Conservation (phyloP, 2,329 filamentous ascomycete genomes). For the Fusarium scirpi region DNA sequence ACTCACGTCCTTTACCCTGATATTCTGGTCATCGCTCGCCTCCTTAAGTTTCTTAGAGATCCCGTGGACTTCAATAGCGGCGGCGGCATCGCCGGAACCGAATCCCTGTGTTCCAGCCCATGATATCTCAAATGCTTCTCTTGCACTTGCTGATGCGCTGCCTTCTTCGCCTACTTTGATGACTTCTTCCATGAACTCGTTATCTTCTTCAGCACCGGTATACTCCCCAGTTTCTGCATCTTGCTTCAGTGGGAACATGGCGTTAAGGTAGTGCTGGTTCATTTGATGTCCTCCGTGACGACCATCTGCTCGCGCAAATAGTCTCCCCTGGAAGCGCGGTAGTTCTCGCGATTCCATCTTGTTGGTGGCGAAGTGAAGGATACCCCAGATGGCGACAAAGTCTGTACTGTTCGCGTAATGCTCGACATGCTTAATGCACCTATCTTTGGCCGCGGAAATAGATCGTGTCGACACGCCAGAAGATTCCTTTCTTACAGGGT, state of each 20-base stretch:
- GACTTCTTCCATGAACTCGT: slow-evolving; percentile 71
- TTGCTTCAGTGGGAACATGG: slow-evolving; percentile 67
- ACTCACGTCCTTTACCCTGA: slow-evolving; percentile 71
- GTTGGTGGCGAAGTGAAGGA: slow-evolving; percentile 73
- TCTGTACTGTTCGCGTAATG: slow-evolving; percentile 83
- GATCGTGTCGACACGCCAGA: slow-evolving; percentile 52
- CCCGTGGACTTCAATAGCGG: slow-evolving; percentile 56
- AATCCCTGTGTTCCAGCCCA: slow-evolving; percentile 59
- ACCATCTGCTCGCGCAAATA: slow-evolving; percentile 66
- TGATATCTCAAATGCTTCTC: slow-evolving; percentile 62
- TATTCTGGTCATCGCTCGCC: slow-evolving; percentile 46
- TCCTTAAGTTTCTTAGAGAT: slow-evolving; percentile 41
- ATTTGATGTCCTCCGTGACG: slow-evolving; percentile 67
- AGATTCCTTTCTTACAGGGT: slow-evolving; percentile 39
- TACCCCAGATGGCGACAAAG: slow-evolving; percentile 80
- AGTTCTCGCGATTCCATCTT: slow-evolving; percentile 57
- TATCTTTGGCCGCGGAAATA: slow-evolving; percentile 56
- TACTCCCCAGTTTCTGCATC: slow-evolving; percentile 58
- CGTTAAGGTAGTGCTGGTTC: slow-evolving; percentile 71
- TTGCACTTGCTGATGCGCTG: slow-evolving; percentile 57
- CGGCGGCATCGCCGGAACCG: slow-evolving; percentile 50
- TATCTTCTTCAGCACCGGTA: slow-evolving; percentile 60
- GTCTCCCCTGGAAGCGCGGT: slow-evolving; percentile 70
- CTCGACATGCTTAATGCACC: slow-evolving; percentile 77
- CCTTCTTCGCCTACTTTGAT: slow-evolving; percentile 60